A percentile compares a stretch with the other conserved stretches of the same genome.
These are phyloP conservation scores for Amaranthus tricolor DNA, from an alignment of 179 eudicot genomes.

Conservation along the genomic window DNA sequence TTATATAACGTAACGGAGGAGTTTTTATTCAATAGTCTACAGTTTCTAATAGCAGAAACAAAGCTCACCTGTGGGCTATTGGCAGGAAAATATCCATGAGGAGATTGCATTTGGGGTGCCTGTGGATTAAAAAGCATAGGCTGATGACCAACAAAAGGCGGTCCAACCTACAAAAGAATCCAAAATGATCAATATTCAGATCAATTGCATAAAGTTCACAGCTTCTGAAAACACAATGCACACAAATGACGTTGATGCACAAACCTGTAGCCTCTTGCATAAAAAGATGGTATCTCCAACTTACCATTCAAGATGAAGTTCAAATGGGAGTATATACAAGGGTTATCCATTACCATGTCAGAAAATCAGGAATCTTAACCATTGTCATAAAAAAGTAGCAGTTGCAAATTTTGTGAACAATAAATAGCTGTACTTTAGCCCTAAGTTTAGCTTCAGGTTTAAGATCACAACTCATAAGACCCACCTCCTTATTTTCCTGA, in stretches of 20 bases:
- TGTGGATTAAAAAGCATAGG: conserved; percentile 74
- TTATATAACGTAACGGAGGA: background rate
- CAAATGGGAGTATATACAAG: background rate
- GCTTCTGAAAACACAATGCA: background rate
- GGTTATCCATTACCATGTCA: too few species aligned
- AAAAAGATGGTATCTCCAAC: background rate
- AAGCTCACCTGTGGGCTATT: conserved; percentile 74
- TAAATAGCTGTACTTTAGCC: too few species aligned
- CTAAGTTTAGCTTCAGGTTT: too few species aligned
- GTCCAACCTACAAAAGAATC: conserved; percentile 58
- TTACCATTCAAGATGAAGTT: background rate
- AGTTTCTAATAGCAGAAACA: background rate
- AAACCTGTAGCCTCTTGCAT: background rate
- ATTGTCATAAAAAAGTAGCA: too few species aligned
- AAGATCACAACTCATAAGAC: too few species aligned
- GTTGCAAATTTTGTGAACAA: too few species aligned
- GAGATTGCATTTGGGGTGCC: conserved; percentile 61
- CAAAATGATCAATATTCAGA: background rate
- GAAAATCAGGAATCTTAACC: too few species aligned
- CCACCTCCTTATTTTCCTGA: too few species aligned
- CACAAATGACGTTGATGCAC: too few species aligned
- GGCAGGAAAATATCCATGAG: conserved; percentile 74
- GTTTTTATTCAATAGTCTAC: background rate
- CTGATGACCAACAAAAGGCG: conserved; percentile 66
- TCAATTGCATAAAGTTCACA: background rate